Base-by-base conservation (phyloP, 177 flowering plant genomes). In the Telopea speciosissima region DNA sequence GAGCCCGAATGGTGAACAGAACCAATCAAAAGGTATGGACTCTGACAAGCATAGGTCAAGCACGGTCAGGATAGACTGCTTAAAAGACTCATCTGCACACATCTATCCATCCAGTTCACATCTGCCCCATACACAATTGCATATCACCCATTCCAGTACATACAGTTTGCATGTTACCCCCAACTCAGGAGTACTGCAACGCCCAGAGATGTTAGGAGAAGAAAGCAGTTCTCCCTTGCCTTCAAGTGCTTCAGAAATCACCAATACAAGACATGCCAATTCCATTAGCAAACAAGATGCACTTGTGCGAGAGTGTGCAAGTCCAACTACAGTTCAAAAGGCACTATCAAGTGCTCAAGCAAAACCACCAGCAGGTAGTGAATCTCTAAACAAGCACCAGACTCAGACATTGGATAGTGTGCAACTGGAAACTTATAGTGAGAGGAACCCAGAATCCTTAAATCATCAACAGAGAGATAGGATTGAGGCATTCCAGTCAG, bases 221-320 rank as follows among this genome's bases (percentile, higher is more conserved):
- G 86, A 80, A 68, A 76, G 76, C 74, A 77, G 68, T 54, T 74
- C 78, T 33, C 73, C 77, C 26, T 73, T 74, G 79, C 70, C 78
- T 70, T 66, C 81, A 77, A 62, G 62, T 65, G 70, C 74, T 68
- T 76, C 85, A 28, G 70, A 56, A 65, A 63, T 64, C 25, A 42
- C 28, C 45, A 76, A 40, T 14, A 63, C 12, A 62, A 65, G 49
- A 62, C 72, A 64, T 24, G 22, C 33, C 8, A 75, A 60, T 62
- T 66, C 7, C 44, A 66, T 66, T n/a, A 67, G 73, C 67, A 66
- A 54, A 71, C n/a, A 73, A 22, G 45, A 19, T 24, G 77, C 56
- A 44, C 60, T 25, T 59, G 26, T 23, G 16, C 63, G 67, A 70
- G 74, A 62, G 22, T 24, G 59, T 62, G 52, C 7, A 73, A 52